Base-by-base conservation (phyloP, 1,284 basidiomycete species). In the Cryptococcus amylolentus region DNA sequence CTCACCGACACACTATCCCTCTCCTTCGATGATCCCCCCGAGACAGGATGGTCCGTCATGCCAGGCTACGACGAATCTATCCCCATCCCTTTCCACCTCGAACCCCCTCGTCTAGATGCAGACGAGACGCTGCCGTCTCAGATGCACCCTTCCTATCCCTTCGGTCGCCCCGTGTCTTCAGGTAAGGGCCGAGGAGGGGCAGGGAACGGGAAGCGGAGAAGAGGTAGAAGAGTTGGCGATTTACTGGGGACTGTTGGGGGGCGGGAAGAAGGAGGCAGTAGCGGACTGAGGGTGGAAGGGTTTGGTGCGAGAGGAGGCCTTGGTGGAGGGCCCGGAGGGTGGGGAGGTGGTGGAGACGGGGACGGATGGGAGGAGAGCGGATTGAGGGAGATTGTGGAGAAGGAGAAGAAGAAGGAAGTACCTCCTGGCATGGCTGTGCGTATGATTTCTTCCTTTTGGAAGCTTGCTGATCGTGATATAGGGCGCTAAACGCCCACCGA, bases 71-170 rank as follows among this genome's bases (percentile, higher is more conserved):
- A 74, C 60, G 66, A 73, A 49, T 56, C 70, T 26, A 51, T 62
- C 18, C 26, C 54, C 14, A 54, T 58, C 42, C 55, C 62, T 5
- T 28, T 39, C 13, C 56, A 61, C 39, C 47, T 57, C 13, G 54
- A 59, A 54, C 86, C 86, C 51, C 71, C 71, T 6, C 49, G 65
- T 3, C 38, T 65, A 13, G 74, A 74, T 55, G 65, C 70, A 28
- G 74, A 76, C 61, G 74, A 75, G 54, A 71, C 68, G 10, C 58
- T 76, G 5, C 72, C 74, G 7, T 65, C 60, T 43, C 65, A 64
- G 43, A 31, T 73, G 14, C 74, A 76, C 54, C 74, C 74, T 27
- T 61, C 56, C 12, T 76, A 75, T 44, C 74, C 74, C 0, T 71
- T 63, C 49, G 74, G 74, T 13, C 60, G 72, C 9, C 68, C 58